Conservation (phyloP, 2,329 filamentous ascomycete genomes). For the Pseudopithomyces maydicus region DNA sequence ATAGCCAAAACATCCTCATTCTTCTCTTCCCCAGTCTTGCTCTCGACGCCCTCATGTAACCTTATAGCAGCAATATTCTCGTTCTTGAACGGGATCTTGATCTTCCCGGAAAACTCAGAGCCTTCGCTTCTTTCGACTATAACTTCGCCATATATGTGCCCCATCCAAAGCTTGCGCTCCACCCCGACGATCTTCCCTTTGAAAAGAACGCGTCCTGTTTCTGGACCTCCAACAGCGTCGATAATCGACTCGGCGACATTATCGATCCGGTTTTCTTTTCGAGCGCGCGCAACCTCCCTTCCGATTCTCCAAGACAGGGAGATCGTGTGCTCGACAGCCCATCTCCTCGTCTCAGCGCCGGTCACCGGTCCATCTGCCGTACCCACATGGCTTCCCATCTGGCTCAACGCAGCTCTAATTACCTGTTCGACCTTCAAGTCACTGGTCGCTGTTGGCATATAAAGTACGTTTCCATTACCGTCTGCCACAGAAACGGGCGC, state of each 20-base stretch:
- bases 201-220: slow-evolving; percentile 48
- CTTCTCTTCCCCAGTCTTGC: slow-evolving; percentile 35
- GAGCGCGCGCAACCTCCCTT: slow-evolving; percentile 40
- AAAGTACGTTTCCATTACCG: slow-evolving; percentile 49
- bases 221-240: slow-evolving; percentile 47
- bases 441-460: slow-evolving; percentile 44
- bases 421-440: slow-evolving; percentile 47
- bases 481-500: slow-evolving; percentile 47
- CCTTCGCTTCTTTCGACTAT: slow-evolving; percentile 42
- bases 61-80: slow-evolving; percentile 68
- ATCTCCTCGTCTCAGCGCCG: slow-evolving; percentile 42
- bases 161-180: slow-evolving; percentile 47
- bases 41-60: slow-evolving; percentile 30
- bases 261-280: slow-evolving; percentile 43
- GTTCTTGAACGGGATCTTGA: slow-evolving; percentile 75
- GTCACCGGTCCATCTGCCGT: slow-evolving; percentile 46
- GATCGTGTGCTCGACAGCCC: slow-evolving; percentile 47
- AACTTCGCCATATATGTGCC: slow-evolving; percentile 50
- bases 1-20: slow-evolving; percentile 52
- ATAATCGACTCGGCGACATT: slow-evolving; percentile 47
- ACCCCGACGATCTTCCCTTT: slow-evolving; percentile 54
- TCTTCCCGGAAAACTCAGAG: slow-evolving; percentile 44
- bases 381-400: slow-evolving; percentile 44
- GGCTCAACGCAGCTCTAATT: slow-evolving; percentile 41
- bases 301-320: slow-evolving; percentile 47